Evolutionary conservation across 495 filamentous ascomycete genomes (phyloP).

Genomic region (Friedmanniomyces endolithicus): DNA sequence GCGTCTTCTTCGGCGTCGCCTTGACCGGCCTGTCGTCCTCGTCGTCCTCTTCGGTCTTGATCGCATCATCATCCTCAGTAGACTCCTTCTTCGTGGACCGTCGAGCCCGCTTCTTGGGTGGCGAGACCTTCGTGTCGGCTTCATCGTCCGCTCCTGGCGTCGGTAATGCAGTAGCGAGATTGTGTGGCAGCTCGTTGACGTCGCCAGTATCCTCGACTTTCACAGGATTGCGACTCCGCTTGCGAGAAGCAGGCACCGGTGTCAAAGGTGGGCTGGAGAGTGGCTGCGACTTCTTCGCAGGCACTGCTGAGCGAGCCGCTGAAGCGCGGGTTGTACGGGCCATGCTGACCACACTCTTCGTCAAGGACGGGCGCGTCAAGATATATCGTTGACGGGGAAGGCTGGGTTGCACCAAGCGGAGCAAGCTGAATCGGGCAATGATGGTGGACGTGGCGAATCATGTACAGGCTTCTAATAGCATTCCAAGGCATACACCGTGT

Average conservation of each 20-base stretch:
- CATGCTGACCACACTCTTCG: neutral
- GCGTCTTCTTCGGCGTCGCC: neutral
- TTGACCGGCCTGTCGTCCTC: constrained; percentile 1
- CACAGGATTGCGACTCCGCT: constrained; percentile 19
- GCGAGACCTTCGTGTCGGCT: constrained; percentile 1
- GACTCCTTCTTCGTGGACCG: constrained; percentile 11
- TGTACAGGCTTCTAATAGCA: no score
- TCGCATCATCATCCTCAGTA: neutral
- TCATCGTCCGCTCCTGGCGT: constrained; percentile 10
- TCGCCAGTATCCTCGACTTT: constrained; percentile 24
- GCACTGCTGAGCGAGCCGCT: constrained; percentile 9
- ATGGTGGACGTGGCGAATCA: no score
- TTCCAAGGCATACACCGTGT: no score
- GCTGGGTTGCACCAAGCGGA: neutral
- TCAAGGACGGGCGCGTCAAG: neutral
- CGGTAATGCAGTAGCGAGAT: constrained; percentile 21
- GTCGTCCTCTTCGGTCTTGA: constrained; percentile 6
- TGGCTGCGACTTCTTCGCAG: constrained; percentile 19
- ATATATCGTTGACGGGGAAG: neutral
- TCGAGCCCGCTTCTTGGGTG: constrained; percentile 14
- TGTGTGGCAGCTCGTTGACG: constrained; percentile 28
- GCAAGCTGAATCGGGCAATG: no score
- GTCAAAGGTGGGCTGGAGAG: constrained; percentile 28
- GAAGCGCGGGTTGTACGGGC: constrained; percentile 19
- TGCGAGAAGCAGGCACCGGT: constrained; percentile 18